These are phyloP conservation scores for Phyllosticta capitalensis DNA, from an alignment of 2,329 filamentous ascomycete genomes.

Conservation along the genomic window DNA sequence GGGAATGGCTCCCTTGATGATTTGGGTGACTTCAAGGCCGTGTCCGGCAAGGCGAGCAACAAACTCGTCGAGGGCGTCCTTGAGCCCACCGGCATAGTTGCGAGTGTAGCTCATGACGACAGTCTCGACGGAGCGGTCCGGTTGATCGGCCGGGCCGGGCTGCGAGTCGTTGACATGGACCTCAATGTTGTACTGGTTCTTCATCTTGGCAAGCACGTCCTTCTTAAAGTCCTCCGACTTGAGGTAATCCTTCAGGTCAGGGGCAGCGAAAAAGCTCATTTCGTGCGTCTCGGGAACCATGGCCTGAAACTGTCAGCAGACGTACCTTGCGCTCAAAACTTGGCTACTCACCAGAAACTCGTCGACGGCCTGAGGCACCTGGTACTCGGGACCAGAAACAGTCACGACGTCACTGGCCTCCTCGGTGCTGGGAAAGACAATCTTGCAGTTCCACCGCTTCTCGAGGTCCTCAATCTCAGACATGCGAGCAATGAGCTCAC, in stretches of 20 bases:
- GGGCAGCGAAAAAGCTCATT: constrained; percentile 67
- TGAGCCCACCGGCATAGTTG: constrained; percentile 90
- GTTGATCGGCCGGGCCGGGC: constrained; percentile 30
- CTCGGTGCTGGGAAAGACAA: constrained; percentile 94
- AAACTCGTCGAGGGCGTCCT: constrained; percentile 92
- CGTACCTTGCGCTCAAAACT: not conserved
- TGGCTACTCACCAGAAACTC: constrained; percentile 61
- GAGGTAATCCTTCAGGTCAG: constrained; percentile 71
- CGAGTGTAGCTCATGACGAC: constrained; percentile 63
- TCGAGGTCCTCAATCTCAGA: constrained; percentile 87
- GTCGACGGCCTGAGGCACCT: constrained; percentile 93
- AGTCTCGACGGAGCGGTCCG: constrained; percentile 36
- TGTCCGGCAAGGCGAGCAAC: constrained; percentile 77
- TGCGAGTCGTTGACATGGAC: constrained; percentile 55
- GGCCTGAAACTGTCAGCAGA: constrained; percentile 45
- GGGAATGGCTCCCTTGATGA: constrained; percentile 88
- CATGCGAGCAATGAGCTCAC: constrained; percentile 82
- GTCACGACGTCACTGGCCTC: constrained; percentile 93
- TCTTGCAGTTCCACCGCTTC: constrained; percentile 99
- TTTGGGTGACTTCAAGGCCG: constrained; percentile 68
- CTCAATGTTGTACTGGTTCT: constrained; percentile 85
- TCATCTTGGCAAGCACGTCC: constrained; percentile 74
- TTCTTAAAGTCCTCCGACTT: constrained; percentile 70
- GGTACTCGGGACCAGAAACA: constrained; percentile 93
- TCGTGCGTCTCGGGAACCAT: constrained; percentile 98